Evolutionary conservation across 768 basidiomycete species (phyloP).

Genomic region (Chalciporus pseudorubinellus): DNA sequence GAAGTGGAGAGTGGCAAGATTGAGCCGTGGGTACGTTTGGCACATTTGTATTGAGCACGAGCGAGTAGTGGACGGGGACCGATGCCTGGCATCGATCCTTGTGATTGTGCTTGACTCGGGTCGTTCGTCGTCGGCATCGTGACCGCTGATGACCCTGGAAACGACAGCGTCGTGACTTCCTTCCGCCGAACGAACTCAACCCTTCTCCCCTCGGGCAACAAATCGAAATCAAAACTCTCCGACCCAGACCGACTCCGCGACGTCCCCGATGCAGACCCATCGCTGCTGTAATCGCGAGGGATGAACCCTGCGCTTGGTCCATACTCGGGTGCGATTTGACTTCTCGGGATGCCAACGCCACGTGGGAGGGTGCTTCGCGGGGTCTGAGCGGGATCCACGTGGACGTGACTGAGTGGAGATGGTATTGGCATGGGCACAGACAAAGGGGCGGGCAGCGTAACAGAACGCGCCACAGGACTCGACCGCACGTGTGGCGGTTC

Average conservation of each 20-base stretch:
- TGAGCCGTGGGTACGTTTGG: slow-evolving; percentile 9
- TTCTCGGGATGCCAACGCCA: background rate
- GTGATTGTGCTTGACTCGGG: background rate
- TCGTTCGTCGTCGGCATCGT: background rate
- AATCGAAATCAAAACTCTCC: slow-evolving; percentile 30
- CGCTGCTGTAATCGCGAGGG: slow-evolving; percentile 10
- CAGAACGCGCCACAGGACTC: background rate
- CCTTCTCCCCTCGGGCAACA: slow-evolving; percentile 14
- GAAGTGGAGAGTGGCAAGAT: background rate
- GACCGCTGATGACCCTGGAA: no score
- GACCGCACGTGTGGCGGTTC: background rate
- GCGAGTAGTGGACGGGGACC: slow-evolving; percentile 14
- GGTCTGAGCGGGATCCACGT: slow-evolving; percentile 1
- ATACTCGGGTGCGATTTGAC: slow-evolving; percentile 2
- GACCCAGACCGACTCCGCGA: slow-evolving; percentile 10
- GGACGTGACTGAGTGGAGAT: background rate
- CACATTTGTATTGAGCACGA: slow-evolving; percentile 32
- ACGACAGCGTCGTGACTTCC: background rate
- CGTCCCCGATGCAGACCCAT: slow-evolving; percentile 8
- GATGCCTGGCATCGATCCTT: background rate
- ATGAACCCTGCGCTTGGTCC: slow-evolving; percentile 33
- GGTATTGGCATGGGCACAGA: background rate
- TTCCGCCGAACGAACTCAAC: background rate
- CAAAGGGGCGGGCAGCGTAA: background rate
- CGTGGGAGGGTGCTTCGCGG: background rate